These are phyloP conservation scores for Colletotrichum orchidophilum DNA, from an alignment of 2,329 filamentous ascomycete species.

Conservation along the genomic window DNA sequence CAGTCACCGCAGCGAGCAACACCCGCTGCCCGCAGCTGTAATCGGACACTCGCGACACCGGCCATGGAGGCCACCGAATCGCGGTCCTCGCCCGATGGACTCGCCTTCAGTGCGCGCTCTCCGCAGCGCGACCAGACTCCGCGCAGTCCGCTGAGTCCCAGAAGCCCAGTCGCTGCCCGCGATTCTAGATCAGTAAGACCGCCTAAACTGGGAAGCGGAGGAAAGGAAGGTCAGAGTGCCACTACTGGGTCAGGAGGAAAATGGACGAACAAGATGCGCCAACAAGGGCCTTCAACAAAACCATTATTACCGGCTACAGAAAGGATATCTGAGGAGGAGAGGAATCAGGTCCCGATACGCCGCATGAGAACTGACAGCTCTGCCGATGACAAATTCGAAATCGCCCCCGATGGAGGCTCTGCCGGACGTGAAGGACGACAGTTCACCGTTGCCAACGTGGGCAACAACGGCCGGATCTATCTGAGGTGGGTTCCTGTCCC, in stretches of 20 bases:
- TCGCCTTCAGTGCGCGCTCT: constrained; percentile 27
- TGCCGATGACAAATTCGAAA: constrained; percentile 62
- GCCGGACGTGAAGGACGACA: constrained; percentile 73
- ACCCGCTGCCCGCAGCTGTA: constrained; percentile 31
- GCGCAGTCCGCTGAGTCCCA: constrained; percentile 22
- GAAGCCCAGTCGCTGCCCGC: constrained; percentile 15
- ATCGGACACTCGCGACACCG: constrained; percentile 3
- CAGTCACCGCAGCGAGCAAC: constrained; percentile 35
- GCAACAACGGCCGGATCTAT: constrained; percentile 85
- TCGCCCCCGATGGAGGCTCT: constrained; percentile 68
- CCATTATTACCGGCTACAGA: constrained; percentile 58
- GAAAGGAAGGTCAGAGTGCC: constrained; percentile 32
- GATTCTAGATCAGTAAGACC: constrained; percentile 34
- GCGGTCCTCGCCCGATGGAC: constrained; percentile 19
- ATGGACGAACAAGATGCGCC: constrained; percentile 40
- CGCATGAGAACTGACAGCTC: constrained; percentile 58
- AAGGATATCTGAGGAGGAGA: constrained; percentile 54
- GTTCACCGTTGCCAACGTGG: constrained; percentile 84
- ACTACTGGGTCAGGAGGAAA: constrained; percentile 22
- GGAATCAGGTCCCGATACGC: constrained; percentile 42
- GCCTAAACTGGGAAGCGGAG: constrained; percentile 35
- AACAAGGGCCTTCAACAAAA: constrained; percentile 41
- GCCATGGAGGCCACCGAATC: constrained; percentile 40
- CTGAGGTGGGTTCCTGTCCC: constrained; percentile 67
- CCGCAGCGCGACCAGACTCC: constrained; percentile 21